phyloP scores from a whole-genome alignment of 805 yeast species.

The Dipodascus geniculatus region DNA sequence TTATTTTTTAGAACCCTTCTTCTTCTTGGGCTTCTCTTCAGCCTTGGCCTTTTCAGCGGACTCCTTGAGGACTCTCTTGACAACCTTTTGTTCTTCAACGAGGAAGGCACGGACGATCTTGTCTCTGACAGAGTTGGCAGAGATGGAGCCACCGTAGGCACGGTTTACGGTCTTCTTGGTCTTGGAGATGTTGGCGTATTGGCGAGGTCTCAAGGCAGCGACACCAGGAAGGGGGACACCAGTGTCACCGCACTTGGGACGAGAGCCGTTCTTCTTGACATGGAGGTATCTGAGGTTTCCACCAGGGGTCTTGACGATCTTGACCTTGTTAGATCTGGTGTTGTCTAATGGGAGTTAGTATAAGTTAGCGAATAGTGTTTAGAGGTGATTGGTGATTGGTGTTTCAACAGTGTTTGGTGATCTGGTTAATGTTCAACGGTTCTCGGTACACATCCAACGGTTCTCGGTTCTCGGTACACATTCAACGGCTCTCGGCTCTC shows the following conservation, averaged over 20 bases:
- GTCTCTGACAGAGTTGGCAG: conserved; percentile 96
- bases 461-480: no score
- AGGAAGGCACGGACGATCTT: conserved; percentile 99
- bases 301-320: conserved; percentile 99
- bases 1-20: conserved; percentile 17
- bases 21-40: conserved; percentile 32
- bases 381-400: not conserved
- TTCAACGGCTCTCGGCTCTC: no score
- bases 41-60: conserved; percentile 81
- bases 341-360: conserved; percentile 61
- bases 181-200: conserved; percentile 89
- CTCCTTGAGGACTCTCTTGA: conserved; percentile 97
- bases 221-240: conserved; percentile 70
- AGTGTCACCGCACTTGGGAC: conserved; percentile 61
- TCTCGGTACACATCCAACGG: no score
- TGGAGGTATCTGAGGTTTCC: conserved; percentile 98
- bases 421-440: not conserved
- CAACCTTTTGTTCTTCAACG: conserved; percentile 99
- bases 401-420: not conserved
- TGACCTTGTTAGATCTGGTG: conserved; percentile 99
- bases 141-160: conserved; percentile 99
- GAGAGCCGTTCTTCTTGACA: conserved; percentile 80
- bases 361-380: conserved; percentile 5
- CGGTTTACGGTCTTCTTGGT: conserved; percentile 98
- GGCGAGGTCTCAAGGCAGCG: conserved; percentile 95